Evolutionary conservation across 1,139 yeast genomes (phyloP).

Genomic region (Debaryomyces sp.): DNA sequence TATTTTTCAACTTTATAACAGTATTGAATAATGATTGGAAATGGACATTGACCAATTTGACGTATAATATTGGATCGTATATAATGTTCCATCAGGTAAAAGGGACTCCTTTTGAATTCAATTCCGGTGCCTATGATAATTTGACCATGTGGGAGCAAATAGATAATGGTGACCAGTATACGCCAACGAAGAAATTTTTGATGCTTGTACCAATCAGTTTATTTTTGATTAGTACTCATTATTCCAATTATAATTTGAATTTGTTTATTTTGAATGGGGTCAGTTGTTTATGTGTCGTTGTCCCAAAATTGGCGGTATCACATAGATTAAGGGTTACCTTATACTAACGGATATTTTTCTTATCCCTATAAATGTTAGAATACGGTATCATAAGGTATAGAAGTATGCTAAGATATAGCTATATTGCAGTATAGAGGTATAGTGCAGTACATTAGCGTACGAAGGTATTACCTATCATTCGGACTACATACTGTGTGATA

Average conservation of each 20-base stretch:
- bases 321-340: constrained; percentile 75
- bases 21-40: constrained; percentile 76
- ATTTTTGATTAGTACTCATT: constrained; percentile 87
- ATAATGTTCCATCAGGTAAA: constrained; percentile 96
- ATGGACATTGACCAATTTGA: constrained; percentile 92
- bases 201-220: constrained; percentile 88
- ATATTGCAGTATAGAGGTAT: constrained; percentile 2
- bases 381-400: not conserved
- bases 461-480: not conserved
- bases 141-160: constrained; percentile 99
- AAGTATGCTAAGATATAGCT: constrained; percentile 2
- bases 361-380: not conserved
- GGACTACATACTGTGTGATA: not conserved
- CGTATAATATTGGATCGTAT: constrained; percentile 89
- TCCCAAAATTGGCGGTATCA: constrained; percentile 85
- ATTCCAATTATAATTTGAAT: constrained; percentile 79
- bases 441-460: not conserved
- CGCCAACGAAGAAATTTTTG: constrained; percentile 92
- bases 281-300: constrained; percentile 78
- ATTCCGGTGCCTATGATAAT: constrained; percentile 94
- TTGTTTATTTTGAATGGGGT: constrained; percentile 78
- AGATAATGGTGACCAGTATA: constrained; percentile 95
- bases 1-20: constrained; percentile 75
- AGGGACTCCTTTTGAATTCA: constrained; percentile 96
- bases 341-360: constrained; percentile 20